Conservation (phyloP, 2,329 filamentous ascomycete genomes). For the Biscogniauxia marginata region DNA sequence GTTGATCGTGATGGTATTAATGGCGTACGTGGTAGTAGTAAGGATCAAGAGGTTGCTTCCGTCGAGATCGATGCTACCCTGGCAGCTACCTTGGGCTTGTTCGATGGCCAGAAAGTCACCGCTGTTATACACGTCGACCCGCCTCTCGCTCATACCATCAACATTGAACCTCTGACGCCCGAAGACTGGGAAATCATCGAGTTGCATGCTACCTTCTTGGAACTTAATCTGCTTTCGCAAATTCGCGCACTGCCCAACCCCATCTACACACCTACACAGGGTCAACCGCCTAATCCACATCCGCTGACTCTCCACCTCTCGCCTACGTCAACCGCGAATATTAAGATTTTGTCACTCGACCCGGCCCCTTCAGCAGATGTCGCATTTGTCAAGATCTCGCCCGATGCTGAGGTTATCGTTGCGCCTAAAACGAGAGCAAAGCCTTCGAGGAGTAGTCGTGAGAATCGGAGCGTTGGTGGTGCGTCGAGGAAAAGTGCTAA, state of each 20-base stretch:
- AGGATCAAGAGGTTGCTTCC: slow-evolving; percentile 73
- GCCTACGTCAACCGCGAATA: slow-evolving; percentile 91
- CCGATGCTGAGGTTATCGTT: slow-evolving; percentile 95
- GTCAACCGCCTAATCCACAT: slow-evolving; percentile 60
- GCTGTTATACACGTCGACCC: slow-evolving; percentile 80
- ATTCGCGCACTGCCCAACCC: slow-evolving; percentile 93
- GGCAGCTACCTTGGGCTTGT: slow-evolving; percentile 71
- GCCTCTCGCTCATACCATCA: slow-evolving; percentile 86
- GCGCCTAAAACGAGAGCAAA: slow-evolving; percentile 86
- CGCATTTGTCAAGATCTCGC: slow-evolving; percentile 87
- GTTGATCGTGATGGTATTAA: slow-evolving; percentile 72
- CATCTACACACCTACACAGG: slow-evolving; percentile 53
- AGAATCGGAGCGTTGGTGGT: slow-evolving; percentile 77
- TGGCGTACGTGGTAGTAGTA: slow-evolving; percentile 53
- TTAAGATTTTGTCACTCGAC: slow-evolving; percentile 79
- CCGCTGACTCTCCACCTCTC: slow-evolving; percentile 90
- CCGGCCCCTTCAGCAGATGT: slow-evolving; percentile 66
- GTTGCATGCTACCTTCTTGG: slow-evolving; percentile 90
- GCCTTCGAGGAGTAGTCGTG: slow-evolving; percentile 61
- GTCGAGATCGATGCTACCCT: slow-evolving; percentile 89
- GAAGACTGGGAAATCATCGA: slow-evolving; percentile 99
- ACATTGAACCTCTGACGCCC: slow-evolving; percentile 92
- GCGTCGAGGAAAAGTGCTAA: slow-evolving; percentile 76
- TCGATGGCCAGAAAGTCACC: slow-evolving; percentile 77
- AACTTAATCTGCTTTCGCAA: slow-evolving; percentile 89